Evolutionary conservation across 2,329 filamentous ascomycete species (phyloP).

Genomic region (Onygenales sp.): DNA sequence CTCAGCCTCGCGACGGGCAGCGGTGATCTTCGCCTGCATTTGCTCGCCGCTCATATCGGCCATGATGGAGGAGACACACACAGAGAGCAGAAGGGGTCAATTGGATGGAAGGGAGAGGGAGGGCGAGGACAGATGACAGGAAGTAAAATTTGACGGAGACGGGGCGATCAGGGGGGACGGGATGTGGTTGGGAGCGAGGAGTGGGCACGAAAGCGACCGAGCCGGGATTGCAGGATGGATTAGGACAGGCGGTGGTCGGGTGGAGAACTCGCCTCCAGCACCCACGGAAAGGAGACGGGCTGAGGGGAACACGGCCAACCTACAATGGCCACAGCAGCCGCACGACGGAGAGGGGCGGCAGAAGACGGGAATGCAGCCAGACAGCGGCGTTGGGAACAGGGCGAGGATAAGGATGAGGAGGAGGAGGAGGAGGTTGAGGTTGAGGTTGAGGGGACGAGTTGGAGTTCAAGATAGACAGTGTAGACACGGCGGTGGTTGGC

Average conservation of each 20-base stretch:
- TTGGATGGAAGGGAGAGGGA: conserved; percentile 10
- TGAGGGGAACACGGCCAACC: neutral
- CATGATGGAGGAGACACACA: conserved; percentile 27
- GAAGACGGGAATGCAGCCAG: too few relatives aligned
- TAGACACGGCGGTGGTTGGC: neutral
- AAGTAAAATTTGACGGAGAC: neutral
- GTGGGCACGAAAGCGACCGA: conserved; percentile 5
- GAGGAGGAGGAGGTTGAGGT: neutral
- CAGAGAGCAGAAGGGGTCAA: conserved; percentile 18
- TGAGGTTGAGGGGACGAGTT: neutral
- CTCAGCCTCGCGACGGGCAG: conserved; percentile 93
- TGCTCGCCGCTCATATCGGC: conserved; percentile 43
- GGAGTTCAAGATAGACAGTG: neutral
- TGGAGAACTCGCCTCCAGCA: neutral
- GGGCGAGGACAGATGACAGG: conserved; percentile 8
- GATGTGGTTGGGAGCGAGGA: conserved; percentile 3
- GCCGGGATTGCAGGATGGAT: conserved; percentile 2
- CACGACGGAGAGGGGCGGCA: neutral
- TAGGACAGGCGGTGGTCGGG: neutral
- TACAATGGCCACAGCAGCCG: neutral
- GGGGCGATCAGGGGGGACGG: conserved; percentile 1
- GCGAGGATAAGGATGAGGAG: neutral
- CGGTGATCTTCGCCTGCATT: conserved; percentile 89
- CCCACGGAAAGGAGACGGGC: neutral
- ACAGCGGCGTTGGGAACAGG: too few relatives aligned